Evolutionary conservation across 2,329 filamentous ascomycete genomes (phyloP), one percentile per base, ranked within the genome.

Genomic region (Rutstroemia sp.): DNA sequence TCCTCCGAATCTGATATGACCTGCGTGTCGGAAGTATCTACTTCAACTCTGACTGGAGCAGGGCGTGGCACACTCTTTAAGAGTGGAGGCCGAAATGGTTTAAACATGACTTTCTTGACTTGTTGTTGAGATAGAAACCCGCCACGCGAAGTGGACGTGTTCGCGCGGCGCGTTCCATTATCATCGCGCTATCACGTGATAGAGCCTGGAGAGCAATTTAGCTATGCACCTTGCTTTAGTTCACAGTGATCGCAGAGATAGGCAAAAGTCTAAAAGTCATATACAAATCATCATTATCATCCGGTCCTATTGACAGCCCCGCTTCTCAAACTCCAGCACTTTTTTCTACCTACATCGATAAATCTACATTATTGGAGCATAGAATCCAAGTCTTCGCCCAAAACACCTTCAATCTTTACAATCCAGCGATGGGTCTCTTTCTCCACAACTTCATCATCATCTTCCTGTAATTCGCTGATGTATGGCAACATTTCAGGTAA

Each of bases 401-500:
- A 74, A 30, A 95, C 87, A 48, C 82, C 85, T 73, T 97, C 92
- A 68, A 99, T 95, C 73, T 85, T 84, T 68, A 86, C 81, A 65
- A 97, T 94, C 92, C 94, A 96, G 66, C 83, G 79, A 69, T 92
- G 82, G 39, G 91, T 92, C 76, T 96, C 92, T 68, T 84, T 78
- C 75, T 99, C 94, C 23, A 99, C 92, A 27, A 80, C 79, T 74
- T 97, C 94, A 68, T 97, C 92, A 64, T 97, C 94, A 70, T 99
- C 94, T 69, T 99, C 94, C 74, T 96, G 87, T 67, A 96, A 72
- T 75, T 99, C 94, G 67, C 89, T 95, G 65, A 99, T 96, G 62
- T 92, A 89, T 19, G 95, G 92, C 70, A 99, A 74, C 87, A 96
- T 97, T 79, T 99, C 94, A 0, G 92, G 90, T 68, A 97, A 72